These are phyloP conservation scores for Aureobasidium sp. DNA, from an alignment of 2,329 filamentous ascomycete genomes.

Conservation along the genomic window DNA sequence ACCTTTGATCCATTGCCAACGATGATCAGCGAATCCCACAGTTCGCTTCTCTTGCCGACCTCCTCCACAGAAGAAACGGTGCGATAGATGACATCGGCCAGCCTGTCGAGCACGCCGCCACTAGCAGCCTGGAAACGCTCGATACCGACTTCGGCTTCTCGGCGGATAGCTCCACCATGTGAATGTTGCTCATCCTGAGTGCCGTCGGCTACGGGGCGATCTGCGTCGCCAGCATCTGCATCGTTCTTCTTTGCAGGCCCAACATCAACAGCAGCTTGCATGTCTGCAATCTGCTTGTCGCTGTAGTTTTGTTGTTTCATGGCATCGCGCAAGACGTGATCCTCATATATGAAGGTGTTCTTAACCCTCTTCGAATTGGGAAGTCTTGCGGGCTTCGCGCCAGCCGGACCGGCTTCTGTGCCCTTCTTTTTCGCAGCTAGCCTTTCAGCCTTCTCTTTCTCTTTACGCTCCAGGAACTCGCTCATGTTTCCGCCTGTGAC, in stretches of 20 bases:
- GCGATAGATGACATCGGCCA: conserved; percentile 75
- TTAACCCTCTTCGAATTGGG: conserved; percentile 64
- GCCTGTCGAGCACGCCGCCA: conserved; percentile 67
- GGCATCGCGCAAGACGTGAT: conserved; percentile 47
- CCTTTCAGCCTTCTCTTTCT: conserved; percentile 67
- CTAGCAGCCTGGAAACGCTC: conserved; percentile 61
- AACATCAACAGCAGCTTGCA: conserved; percentile 44
- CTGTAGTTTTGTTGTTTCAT: conserved; percentile 43
- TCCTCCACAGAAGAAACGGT: conserved; percentile 77
- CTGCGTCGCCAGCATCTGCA: conserved; percentile 17
- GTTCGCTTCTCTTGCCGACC: conserved; percentile 69
- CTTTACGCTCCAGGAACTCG: conserved; percentile 60
- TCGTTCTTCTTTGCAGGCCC: conserved; percentile 32
- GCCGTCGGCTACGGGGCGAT: conserved; percentile 15
- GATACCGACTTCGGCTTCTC: conserved; percentile 66
- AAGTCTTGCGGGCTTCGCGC: conserved; percentile 51
- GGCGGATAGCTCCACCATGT: conserved; percentile 30
- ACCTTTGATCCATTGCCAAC: conserved; percentile 76
- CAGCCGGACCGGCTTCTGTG: conserved; percentile 44
- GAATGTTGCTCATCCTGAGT: conserved; percentile 17
- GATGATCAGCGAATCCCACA: conserved; percentile 89
- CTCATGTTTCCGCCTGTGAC: conserved; percentile 66
- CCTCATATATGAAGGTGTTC: conserved; percentile 67
- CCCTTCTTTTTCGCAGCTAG: conserved; percentile 49
- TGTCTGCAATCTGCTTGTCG: conserved; percentile 38